Percentiles rank a stretch among this genome's conserved stretches.
Evolutionary conservation across 805 yeast species (phyloP).

Genomic region (Candida adriatica): DNA sequence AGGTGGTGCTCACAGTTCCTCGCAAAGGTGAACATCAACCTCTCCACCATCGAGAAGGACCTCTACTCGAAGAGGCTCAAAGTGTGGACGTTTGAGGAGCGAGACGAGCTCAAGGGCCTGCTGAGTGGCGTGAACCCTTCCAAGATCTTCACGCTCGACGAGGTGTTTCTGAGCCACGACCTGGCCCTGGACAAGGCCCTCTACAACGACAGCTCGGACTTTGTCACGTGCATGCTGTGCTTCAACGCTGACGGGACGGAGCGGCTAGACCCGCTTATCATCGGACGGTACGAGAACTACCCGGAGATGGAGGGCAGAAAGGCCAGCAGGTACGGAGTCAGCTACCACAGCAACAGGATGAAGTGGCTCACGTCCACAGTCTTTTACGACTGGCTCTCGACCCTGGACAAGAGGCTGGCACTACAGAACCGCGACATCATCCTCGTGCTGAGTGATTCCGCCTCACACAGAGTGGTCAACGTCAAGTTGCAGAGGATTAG

Average conservation of each 20-base stretch:
- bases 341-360: conserved; percentile 52
- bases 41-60: conserved; percentile 40
- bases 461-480: conserved; percentile 54
- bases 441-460: conserved; percentile 52
- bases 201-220: conserved; percentile 33
- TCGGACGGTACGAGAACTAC: conserved; percentile 49
- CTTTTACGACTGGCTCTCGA: conserved; percentile 55
- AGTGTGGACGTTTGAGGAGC: conserved; percentile 57
- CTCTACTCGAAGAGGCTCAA: conserved; percentile 36
- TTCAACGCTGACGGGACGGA: conserved; percentile 58
- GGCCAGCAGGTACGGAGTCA: conserved; percentile 40
- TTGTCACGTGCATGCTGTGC: conserved; percentile 53
- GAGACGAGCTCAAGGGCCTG: conserved; percentile 38
- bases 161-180: conserved; percentile 51
- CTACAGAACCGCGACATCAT: conserved; percentile 42
- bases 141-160: conserved; percentile 55
- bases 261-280: conserved; percentile 51
- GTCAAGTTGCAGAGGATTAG: conserved; percentile 38
- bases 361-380: conserved; percentile 58
- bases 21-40: conserved; percentile 43
- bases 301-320: conserved; percentile 33
- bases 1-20: conserved; percentile 47
- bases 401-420: conserved; percentile 52
- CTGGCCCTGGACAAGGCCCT: conserved; percentile 54
- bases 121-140: conserved; percentile 40